Evolutionary conservation across 148 eudicot species (phyloP).

Genomic region (Bassia scoparia): DNA sequence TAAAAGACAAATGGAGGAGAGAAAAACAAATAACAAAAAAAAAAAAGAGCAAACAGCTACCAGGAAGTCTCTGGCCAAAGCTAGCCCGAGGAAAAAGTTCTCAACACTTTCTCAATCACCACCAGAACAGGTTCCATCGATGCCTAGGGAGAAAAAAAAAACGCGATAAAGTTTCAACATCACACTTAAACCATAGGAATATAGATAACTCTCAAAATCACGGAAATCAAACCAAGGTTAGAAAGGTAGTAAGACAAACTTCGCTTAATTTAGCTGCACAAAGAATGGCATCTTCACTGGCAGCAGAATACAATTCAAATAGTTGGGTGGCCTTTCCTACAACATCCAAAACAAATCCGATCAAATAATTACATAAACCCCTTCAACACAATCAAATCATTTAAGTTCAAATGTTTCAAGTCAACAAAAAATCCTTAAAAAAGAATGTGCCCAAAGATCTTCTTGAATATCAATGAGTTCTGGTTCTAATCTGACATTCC

Average conservation of each 20-base stretch:
- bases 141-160: conserved; percentile 40
- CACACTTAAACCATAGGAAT: neutral
- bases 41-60: conserved; percentile 27
- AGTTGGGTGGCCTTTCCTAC: conserved; percentile 90
- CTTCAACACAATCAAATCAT: too few species aligned
- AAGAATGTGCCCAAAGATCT: too few species aligned
- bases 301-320: conserved; percentile 84
- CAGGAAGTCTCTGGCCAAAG: conserved; percentile 58
- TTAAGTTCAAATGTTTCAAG: too few species aligned
- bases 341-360: conserved; percentile 21
- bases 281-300: conserved; percentile 84
- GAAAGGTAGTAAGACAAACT: conserved; percentile 46
- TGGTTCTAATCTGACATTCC: too few species aligned
- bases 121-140: conserved; percentile 71
- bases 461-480: too few species aligned
- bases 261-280: conserved; percentile 77
- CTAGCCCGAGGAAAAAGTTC: conserved; percentile 44
- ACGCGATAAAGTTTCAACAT: conserved; percentile 4
- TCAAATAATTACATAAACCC: neutral
- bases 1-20: neutral
- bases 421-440: too few species aligned
- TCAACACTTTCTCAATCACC: conserved; percentile 65
- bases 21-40: too few species aligned
- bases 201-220: neutral
- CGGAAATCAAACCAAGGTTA: neutral